Evolutionary conservation across 1,284 basidiomycete species (phyloP).

Genomic region (Malassezia sympodialis): DNA sequence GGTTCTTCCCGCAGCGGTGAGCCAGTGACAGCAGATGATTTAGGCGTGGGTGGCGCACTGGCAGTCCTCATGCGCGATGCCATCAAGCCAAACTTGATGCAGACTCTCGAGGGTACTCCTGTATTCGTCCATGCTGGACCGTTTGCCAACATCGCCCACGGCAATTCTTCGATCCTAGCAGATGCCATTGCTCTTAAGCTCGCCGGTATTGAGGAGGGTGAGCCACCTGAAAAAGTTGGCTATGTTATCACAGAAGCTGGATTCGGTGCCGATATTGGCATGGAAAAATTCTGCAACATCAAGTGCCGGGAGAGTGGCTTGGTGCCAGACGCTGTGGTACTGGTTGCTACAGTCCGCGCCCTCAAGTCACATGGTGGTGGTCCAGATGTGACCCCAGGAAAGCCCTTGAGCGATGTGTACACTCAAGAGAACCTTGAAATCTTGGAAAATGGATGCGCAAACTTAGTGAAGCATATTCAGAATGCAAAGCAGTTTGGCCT

Average conservation of each 20-base stretch:
- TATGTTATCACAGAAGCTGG: conserved; percentile 98
- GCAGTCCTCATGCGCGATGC: conserved; percentile 98
- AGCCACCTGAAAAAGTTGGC: conserved; percentile 66
- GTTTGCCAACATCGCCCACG: conserved; percentile 98
- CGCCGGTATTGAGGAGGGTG: conserved; percentile 88
- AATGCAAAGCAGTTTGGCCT: conserved; percentile 92
- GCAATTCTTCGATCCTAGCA: conserved; percentile 95
- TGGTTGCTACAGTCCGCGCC: conserved; percentile 93
- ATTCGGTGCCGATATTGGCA: conserved; percentile 92
- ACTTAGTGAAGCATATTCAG: conserved; percentile 84
- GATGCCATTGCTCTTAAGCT: conserved; percentile 93
- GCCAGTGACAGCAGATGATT: conserved; percentile 88
- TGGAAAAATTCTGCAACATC: conserved; percentile 91
- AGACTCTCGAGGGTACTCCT: conserved; percentile 93
- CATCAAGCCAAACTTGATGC: conserved; percentile 98
- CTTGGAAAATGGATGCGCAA: conserved; percentile 82
- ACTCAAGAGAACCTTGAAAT: conserved; percentile 85
- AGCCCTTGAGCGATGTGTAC: conserved; percentile 85
- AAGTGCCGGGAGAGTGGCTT: conserved; percentile 92
- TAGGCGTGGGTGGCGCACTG: conserved; percentile 88
- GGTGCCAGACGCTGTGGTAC: conserved; percentile 81
- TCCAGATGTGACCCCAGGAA: conserved; percentile 91
- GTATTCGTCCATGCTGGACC: conserved; percentile 98
- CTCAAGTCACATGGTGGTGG: conserved; percentile 99
- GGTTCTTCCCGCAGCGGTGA: conserved; percentile 86